These are phyloP conservation scores for Trichophyton equinum DNA, from an alignment of 2,329 filamentous ascomycete genomes.

Conservation along the genomic window DNA sequence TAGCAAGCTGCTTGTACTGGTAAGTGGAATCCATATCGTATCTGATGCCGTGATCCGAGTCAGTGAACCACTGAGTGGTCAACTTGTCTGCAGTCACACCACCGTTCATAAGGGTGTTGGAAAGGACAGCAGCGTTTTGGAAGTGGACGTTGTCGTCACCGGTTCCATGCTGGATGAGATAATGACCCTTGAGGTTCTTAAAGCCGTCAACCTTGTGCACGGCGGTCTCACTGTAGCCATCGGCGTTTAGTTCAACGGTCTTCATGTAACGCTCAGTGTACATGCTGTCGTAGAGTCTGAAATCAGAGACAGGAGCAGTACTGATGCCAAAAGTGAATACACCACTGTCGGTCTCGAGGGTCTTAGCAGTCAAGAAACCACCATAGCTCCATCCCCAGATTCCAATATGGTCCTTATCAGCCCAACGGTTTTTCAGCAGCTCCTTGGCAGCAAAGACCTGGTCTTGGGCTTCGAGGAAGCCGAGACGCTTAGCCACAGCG, in stretches of 20 bases:
- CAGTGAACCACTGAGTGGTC: slow-evolving; percentile 53
- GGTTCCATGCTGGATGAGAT: slow-evolving; percentile 52
- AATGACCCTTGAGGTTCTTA: slow-evolving; percentile 47
- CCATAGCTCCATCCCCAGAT: slow-evolving; percentile 61
- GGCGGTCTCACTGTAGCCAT: slow-evolving; percentile 49
- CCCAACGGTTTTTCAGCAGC: slow-evolving; percentile 39
- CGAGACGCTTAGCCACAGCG: slow-evolving; percentile 46
- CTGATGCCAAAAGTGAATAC: slow-evolving; percentile 52
- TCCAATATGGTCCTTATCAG: slow-evolving; percentile 48
- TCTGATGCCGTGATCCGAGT: slow-evolving; percentile 49
- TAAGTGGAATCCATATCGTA: slow-evolving; percentile 46
- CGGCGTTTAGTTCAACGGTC: slow-evolving; percentile 42
- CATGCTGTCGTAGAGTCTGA: slow-evolving; percentile 59
- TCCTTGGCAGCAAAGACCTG: slow-evolving; percentile 55
- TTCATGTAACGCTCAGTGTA: slow-evolving; percentile 67
- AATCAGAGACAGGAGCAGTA: slow-evolving; percentile 55
- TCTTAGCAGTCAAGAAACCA: slow-evolving; percentile 54
- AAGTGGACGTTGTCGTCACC: slow-evolving; percentile 64
- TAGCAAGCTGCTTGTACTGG: slow-evolving; percentile 51
- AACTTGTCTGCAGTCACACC: slow-evolving; percentile 50
- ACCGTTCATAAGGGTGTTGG: slow-evolving; percentile 48
- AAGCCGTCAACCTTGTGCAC: slow-evolving; percentile 49
- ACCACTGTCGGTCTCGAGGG: slow-evolving; percentile 49
- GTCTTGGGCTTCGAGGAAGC: slow-evolving; percentile 51
- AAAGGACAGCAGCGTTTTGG: slow-evolving; percentile 50